These are phyloP conservation scores for Tolypocladium album DNA, from an alignment of 2,329 filamentous ascomycete species.

Conservation along the genomic window DNA sequence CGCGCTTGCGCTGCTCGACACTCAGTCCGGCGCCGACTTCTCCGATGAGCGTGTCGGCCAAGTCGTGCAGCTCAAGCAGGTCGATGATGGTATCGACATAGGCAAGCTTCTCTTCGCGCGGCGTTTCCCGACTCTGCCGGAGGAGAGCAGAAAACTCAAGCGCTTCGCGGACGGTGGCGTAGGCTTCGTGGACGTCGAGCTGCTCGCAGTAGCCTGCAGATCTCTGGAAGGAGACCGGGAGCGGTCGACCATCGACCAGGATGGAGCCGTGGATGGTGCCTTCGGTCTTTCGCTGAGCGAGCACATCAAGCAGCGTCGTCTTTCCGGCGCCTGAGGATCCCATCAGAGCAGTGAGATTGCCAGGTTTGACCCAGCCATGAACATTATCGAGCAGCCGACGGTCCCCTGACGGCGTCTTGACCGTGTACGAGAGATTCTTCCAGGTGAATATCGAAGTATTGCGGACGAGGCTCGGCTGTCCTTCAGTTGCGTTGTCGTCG, in stretches of 20 bases:
- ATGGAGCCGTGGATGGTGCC: conserved; percentile 67
- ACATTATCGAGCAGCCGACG: conserved; percentile 67
- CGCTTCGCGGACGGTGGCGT: conserved; percentile 65
- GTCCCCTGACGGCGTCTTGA: conserved; percentile 50
- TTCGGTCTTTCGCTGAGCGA: conserved; percentile 71
- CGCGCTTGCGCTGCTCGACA: conserved; percentile 41
- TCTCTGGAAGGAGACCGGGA: conserved; percentile 65
- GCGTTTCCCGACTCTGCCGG: conserved; percentile 55
- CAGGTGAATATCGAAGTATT: conserved; percentile 65
- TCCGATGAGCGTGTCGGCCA: conserved; percentile 37
- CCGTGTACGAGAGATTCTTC: conserved; percentile 61
- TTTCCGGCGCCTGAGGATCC: conserved; percentile 75
- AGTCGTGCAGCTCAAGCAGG: conserved; percentile 36
- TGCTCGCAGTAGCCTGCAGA: conserved; percentile 76
- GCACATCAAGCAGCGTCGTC: conserved; percentile 72
- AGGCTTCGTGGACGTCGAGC: conserved; percentile 66
- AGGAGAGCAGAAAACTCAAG: conserved; percentile 65
- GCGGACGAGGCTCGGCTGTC: conserved; percentile 32
- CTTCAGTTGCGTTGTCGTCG: conserved; percentile 4
- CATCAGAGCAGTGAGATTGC: conserved; percentile 71
- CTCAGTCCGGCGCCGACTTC: conserved; percentile 40
- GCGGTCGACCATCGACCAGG: conserved; percentile 61
- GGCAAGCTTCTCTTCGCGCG: conserved; percentile 57
- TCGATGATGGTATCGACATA: conserved; percentile 76
- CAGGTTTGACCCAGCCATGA: conserved; percentile 75